These are phyloP conservation scores for Talaromyces albobiverticillius DNA, from an alignment of 2,329 filamentous ascomycete genomes.

Conservation along the genomic window DNA sequence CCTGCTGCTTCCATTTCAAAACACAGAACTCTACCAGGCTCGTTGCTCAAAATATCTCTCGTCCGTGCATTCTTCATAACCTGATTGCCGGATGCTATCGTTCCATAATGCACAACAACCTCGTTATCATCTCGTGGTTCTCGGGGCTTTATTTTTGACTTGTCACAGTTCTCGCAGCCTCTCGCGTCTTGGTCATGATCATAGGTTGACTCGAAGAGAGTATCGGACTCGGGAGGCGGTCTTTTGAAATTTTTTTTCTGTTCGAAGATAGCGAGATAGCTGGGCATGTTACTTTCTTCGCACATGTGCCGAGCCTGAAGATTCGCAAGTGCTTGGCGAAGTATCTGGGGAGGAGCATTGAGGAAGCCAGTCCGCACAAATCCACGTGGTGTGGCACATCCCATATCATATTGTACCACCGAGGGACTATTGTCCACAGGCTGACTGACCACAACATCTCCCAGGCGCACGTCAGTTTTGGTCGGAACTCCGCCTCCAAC, in stretches of 20 bases:
- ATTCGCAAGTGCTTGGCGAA: constrained; percentile 2
- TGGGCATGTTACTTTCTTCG: too few relatives aligned
- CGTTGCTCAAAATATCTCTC: constrained; percentile 12
- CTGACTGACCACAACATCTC: neutral
- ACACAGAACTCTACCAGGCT: neutral
- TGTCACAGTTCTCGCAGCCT: neutral
- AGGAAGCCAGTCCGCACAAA: constrained; percentile 7
- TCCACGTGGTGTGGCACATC: neutral
- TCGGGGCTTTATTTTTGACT: neutral
- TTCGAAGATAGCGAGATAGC: too few relatives aligned
- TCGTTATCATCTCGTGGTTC: neutral
- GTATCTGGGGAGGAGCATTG: constrained; percentile 7
- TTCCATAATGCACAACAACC: constrained; percentile 18
- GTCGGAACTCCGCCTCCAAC: constrained; percentile 18
- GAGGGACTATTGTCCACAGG: neutral
- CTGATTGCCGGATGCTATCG: constrained; percentile 19
- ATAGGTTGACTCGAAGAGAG: too few relatives aligned
- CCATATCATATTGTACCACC: constrained; percentile 2
- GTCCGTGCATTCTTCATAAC: constrained; percentile 17
- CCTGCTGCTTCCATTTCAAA: constrained; percentile 4
- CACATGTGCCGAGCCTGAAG: constrained; percentile 8
- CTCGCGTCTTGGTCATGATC: neutral
- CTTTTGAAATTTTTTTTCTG: too few relatives aligned
- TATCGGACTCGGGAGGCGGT: too few relatives aligned
- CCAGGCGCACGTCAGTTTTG: constrained; percentile 11